phyloP scores from a whole-genome alignment of 1,139 yeast genomes.

The Schizosaccharomyces versatilis region DNA sequence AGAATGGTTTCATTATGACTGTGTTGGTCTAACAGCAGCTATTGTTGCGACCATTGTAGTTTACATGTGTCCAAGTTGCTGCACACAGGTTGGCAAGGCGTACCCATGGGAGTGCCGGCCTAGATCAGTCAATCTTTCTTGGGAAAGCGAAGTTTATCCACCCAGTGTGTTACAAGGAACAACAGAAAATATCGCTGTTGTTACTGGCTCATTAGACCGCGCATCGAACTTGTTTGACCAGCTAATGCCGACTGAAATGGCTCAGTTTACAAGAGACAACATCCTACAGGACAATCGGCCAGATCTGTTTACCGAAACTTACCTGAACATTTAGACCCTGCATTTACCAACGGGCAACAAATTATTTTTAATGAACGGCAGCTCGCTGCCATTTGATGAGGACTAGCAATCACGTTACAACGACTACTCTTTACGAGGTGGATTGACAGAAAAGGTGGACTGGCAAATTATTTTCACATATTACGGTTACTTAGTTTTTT shows the following conservation, averaged over 20 bases:
- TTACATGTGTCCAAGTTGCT: background rate
- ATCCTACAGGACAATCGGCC: background rate
- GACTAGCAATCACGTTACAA: no score
- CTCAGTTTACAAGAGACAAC: background rate
- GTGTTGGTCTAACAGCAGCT: background rate
- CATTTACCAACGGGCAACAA: no score
- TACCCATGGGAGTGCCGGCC: background rate
- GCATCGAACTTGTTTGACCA: background rate
- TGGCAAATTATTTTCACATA: no score
- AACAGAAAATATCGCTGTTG: background rate
- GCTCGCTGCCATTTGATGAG: no score
- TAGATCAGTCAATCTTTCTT: background rate
- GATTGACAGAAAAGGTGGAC: no score
- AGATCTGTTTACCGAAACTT: constrained; percentile 1
- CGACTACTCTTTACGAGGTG: no score
- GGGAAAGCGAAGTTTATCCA: background rate
- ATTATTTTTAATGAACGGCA: no score
- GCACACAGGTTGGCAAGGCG: background rate
- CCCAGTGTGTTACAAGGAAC: constrained; percentile 1
- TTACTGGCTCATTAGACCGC: background rate
- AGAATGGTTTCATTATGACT: constrained; percentile 2
- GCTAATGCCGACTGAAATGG: background rate
- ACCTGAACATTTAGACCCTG: background rate
- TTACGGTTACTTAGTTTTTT: no score
- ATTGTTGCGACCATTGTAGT: background rate